These are phyloP conservation scores for Trichoderma polysporum DNA, from an alignment of 2,329 filamentous ascomycete genomes.

Conservation along the genomic window DNA sequence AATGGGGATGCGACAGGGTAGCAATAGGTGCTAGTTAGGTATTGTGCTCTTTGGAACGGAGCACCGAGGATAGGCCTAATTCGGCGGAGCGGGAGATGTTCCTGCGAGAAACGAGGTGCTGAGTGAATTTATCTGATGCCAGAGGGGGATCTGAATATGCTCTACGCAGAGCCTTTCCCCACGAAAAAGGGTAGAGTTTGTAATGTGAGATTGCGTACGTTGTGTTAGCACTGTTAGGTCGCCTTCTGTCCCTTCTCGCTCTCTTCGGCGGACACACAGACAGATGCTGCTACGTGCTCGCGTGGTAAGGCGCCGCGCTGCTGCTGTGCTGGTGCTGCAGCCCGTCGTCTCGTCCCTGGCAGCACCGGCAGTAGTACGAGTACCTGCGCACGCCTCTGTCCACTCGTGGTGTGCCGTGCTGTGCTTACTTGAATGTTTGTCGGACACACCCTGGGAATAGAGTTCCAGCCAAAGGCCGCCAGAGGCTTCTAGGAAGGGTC, in stretches of 20 bases:
- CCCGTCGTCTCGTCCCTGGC: constrained; percentile 6
- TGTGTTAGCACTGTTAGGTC: background rate
- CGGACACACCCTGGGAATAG: constrained; percentile 17
- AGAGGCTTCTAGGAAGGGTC: background rate
- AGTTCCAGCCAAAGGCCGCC: constrained; percentile 16
- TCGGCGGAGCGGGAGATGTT: constrained; percentile 11
- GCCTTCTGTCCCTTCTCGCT: background rate
- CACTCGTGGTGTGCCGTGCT: background rate
- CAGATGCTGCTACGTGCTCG: constrained; percentile 3
- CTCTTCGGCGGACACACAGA: background rate
- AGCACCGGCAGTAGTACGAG: constrained; percentile 7
- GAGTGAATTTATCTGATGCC: constrained; percentile 8
- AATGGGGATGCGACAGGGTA: constrained; percentile 17
- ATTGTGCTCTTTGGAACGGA: constrained; percentile 11
- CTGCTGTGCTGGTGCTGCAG: background rate
- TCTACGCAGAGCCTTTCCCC: background rate
- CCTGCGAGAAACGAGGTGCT: background rate
- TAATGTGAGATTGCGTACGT: background rate
- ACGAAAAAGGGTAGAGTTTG: background rate
- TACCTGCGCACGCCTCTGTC: constrained; percentile 1
- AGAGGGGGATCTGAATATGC: background rate
- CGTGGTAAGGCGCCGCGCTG: constrained; percentile 6
- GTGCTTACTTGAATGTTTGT: constrained; percentile 2
- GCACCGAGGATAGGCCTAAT: constrained; percentile 3
- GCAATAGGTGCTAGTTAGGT: background rate